Base-by-base conservation (phyloP, 1,284 basidiomycete species). In the Thelephora terrestris region DNA sequence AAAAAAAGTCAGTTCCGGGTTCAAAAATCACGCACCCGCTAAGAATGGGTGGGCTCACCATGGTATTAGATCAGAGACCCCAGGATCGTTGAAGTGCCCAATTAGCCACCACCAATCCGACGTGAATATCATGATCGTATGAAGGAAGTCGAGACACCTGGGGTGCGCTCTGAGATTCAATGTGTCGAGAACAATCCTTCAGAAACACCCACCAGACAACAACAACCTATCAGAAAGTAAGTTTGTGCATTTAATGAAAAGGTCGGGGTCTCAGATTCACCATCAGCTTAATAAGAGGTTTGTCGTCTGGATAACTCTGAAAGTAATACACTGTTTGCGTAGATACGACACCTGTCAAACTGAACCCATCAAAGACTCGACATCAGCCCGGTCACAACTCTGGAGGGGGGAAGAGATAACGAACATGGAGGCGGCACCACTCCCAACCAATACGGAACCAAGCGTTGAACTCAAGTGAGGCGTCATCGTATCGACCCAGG, bases 81-180 rank as follows among this genome's bases (percentile, higher is more conserved):
- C 43, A 2, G 18, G 3, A 9, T 55, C 32, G 14, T 56, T 57
- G 32, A 60, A 60, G 21, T 52, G 51, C 21, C 38, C 43, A 21
- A 61, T 55, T 32, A 59, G 52, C 40, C 60, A 61, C 46, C 47
- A 35, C 53, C 57, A 61, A 36, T 51, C 50, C 5, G 57, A 55
- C 16, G 48, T 49, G 32, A 51, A 55, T 10, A 61, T 52, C 54
- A 60, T 54, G 43, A 32, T 36, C 4, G 58, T 57, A 40, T 61
- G 60, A 6, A 60, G 40, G 5, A 59, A 37, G 49, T 61, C 60
- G 2, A 61, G 44, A 43, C 55, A 5, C 46, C 60, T 61, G 29
- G 25, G 34, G 36, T 23, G 34, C 24, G 7, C 38, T 3, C 7
- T 46, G 36, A 42, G 36, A 9, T 18, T 18, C 20, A 2, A 17